These are phyloP conservation scores for Purpureocillium lavendulum DNA, from an alignment of 2,329 filamentous ascomycete species.

Conservation along the genomic window DNA sequence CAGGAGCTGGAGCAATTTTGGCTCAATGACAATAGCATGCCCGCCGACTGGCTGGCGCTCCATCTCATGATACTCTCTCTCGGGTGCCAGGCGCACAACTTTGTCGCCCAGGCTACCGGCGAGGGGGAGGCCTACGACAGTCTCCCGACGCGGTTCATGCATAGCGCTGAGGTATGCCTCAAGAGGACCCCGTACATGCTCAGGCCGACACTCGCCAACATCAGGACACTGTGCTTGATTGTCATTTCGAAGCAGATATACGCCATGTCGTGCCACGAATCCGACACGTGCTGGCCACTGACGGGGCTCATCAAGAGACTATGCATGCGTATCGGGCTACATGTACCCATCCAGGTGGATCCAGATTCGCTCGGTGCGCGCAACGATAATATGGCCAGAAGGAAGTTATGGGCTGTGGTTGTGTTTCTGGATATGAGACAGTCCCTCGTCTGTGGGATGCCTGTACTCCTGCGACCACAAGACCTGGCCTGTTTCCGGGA, in stretches of 20 bases:
- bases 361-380: no score
- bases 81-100: conserved; percentile 4
- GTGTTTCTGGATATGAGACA: conserved; percentile 5
- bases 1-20: conserved; percentile 3
- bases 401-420: conserved; percentile 3
- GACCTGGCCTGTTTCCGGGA: background rate
- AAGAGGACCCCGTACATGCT: conserved; percentile 6
- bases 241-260: conserved; percentile 6
- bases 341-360: background rate
- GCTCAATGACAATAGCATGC: background rate
- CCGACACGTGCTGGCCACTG: conserved; percentile 7
- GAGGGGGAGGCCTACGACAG: background rate
- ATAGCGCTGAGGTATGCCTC: conserved; percentile 3
- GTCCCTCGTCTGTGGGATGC: conserved; percentile 5
- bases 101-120: background rate
- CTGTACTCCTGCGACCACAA: conserved; percentile 1
- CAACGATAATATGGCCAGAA: background rate
- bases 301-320: conserved; percentile 5
- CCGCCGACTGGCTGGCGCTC: conserved; percentile 4
- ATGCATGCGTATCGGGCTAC: conserved; percentile 2
- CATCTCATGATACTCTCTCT: conserved; percentile 4
- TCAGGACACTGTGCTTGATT: conserved; percentile 3
- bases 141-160: conserved; percentile 2
- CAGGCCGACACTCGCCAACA: conserved; percentile 1
- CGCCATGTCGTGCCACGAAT: conserved; percentile 6